Base-by-base conservation (phyloP, 495 filamentous ascomycete species). In the Talaromyces stipitatus region DNA sequence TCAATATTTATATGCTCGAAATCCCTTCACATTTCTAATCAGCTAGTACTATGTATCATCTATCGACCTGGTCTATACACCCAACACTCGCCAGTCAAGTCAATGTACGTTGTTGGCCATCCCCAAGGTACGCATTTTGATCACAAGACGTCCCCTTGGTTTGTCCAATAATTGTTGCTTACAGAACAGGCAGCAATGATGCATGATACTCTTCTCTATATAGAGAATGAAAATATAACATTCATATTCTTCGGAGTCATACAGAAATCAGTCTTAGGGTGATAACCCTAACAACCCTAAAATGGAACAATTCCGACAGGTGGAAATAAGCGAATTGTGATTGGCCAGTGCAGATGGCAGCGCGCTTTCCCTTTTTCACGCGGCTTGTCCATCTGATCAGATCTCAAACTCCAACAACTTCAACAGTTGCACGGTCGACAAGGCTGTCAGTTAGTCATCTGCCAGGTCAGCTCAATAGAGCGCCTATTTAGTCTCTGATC, bases 91-190 rank as follows among this genome's bases (percentile, higher is more conserved):
- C n/a, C n/a, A n/a, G n/a, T n/a, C n/a, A n/a, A n/a, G n/a, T n/a
- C n/a, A n/a, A n/a, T n/a, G n/a, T n/a, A n/a, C n/a, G n/a, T n/a
- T n/a, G n/a, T n/a, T n/a, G n/a, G n/a, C 24, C 45, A 26, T 26
- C 45, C 45, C 45, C 45, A 48, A 48, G 45, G 45, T 48, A 48
- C 45, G 22, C 45, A 48, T 48, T 48, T 18, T 24, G 45, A 48
- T 48, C 45, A 48, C 45, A 26, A 26, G 24, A 9, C 22, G 3
- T 11, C 16, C 6, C 8, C 9, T 2, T 4, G 3, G 11, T 5
- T 24, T 38, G 3, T 16, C 33, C 33, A 38, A 38, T 16, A n/a
- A n/a, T n/a, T n/a, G 33, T 5, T 4, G 33, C 3, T 12, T 16
- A 38, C 10, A 0, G n/a, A 12, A 0, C n/a, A 7, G n/a, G 36